phyloP scores from a whole-genome alignment of 768 basidiomycete genomes.

The Mycena amicta region DNA sequence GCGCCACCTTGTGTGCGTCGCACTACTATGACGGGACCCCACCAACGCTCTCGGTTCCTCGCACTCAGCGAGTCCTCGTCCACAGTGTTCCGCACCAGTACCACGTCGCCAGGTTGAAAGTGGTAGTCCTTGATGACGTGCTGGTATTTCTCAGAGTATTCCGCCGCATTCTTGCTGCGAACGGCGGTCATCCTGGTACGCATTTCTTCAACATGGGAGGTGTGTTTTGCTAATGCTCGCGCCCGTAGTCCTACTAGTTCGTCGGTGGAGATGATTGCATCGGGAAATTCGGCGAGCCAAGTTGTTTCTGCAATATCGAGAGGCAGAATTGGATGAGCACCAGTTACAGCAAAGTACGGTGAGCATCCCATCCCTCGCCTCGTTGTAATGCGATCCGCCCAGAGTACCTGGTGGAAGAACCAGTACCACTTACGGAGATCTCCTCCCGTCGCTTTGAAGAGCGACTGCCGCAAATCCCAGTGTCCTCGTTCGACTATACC shows the following conservation, averaged over 20 bases:
- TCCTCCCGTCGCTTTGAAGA: conserved; percentile 23
- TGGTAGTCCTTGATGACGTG: conserved; percentile 12
- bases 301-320: conserved; percentile 31
- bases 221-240: conserved; percentile 11
- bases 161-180: conserved; percentile 16
- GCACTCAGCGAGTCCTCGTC: conserved; percentile 23
- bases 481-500: conserved; percentile 38
- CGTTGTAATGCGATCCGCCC: conserved; percentile 26
- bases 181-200: background rate
- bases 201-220: conserved; percentile 21
- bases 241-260: conserved; percentile 26
- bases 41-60: conserved; percentile 23
- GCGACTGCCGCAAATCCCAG: conserved; percentile 27
- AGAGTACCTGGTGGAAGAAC: conserved; percentile 19
- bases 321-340: conserved; percentile 24
- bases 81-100: conserved; percentile 24
- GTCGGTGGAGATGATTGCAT: conserved; percentile 1
- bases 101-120: conserved; percentile 26
- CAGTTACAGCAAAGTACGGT: conserved; percentile 24
- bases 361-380: conserved; percentile 20
- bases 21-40: conserved; percentile 28
- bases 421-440: conserved; percentile 26
- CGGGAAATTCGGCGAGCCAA: conserved; percentile 25
- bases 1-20: conserved; percentile 8
- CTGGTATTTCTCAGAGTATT: conserved; percentile 25